Evolutionary conservation across 2,329 filamentous ascomycete genomes (phyloP).

Genomic region (Colletotrichum theobromicola): DNA sequence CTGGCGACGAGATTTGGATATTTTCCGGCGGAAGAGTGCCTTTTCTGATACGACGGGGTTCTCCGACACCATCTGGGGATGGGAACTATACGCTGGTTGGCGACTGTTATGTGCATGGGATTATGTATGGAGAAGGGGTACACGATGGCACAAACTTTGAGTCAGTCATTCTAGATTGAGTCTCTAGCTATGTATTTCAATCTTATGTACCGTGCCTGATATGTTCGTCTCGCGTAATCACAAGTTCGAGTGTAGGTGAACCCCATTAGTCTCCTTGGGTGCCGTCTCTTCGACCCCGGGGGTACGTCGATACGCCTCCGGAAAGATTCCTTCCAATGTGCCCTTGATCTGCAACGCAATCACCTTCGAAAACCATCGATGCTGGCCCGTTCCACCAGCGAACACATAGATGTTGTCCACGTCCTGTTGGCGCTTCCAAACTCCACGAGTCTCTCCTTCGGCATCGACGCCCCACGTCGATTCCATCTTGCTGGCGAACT

Average conservation of each 20-base stretch:
- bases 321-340: constrained; percentile 35
- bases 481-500: constrained; percentile 37
- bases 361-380: constrained; percentile 37
- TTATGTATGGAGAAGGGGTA: neutral
- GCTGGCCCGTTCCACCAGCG: constrained; percentile 36
- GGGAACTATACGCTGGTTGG: neutral
- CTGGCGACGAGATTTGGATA: neutral
- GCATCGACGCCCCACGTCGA: constrained; percentile 44
- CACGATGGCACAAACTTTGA: neutral
- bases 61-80: neutral
- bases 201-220: neutral
- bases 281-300: neutral
- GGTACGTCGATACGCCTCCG: constrained; percentile 16
- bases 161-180: neutral
- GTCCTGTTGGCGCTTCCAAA: constrained; percentile 40
- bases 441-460: constrained; percentile 46
- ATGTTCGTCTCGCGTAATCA: neutral
- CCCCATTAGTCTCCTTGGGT: neutral
- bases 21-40: neutral
- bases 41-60: neutral
- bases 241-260: neutral
- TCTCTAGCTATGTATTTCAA: neutral
- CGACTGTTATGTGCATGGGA: neutral
- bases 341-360: constrained; percentile 40
- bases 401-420: constrained; percentile 40